Evolutionary conservation across 2,329 filamentous ascomycete genomes (phyloP), one percentile per base, ranked within the genome.

Genomic region (Fusarium pseudograminearum): DNA sequence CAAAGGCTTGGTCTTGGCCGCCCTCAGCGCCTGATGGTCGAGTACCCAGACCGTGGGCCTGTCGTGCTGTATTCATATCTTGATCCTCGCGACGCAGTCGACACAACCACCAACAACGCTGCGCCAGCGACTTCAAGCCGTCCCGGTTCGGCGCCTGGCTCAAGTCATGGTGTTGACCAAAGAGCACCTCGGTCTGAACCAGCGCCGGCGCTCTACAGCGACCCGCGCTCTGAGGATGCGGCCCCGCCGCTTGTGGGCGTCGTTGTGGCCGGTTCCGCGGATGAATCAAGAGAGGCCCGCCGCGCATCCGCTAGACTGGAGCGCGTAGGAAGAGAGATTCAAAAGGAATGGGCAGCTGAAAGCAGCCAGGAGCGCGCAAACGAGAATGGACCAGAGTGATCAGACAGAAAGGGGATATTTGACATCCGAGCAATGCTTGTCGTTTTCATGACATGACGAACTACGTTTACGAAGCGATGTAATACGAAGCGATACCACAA

Each of bases 1-100:
- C 78, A 80, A 34, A 84, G 87, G 51, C 81, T 89, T 9, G 83
- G 82, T 47, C 81, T 88, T 44, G 87, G 87, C 69, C 73, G 75
- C 9, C 85, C 87, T 4, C 81, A 86, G 73, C 85, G 87, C 76
- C 82, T 90, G 67, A 85, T 89, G 77, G 83, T 89, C 74, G 87
- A 89, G 74, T 86, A 86, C 74, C 79, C 78, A 4, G 78, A 80
- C 40, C 78, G 78, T 50, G 81, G 81, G 24, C 77, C 82, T 68
- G 77, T 83, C 50, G 76, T 83, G 45, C 72, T 83, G 28, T 78
- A 84, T 65, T 84, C 83, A 26, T 87, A 83, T 72, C 76, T 86
- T 64, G 81, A 83, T 59, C 80, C 81, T 26, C 74, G 72, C 60
- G 77, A 78, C 34, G 60, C 71, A 38, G 57, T 45, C 36, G 67